phyloP scores from a whole-genome alignment of 371 early-diverging fungal genomes.

The Dinochytrium kinnereticum region DNA sequence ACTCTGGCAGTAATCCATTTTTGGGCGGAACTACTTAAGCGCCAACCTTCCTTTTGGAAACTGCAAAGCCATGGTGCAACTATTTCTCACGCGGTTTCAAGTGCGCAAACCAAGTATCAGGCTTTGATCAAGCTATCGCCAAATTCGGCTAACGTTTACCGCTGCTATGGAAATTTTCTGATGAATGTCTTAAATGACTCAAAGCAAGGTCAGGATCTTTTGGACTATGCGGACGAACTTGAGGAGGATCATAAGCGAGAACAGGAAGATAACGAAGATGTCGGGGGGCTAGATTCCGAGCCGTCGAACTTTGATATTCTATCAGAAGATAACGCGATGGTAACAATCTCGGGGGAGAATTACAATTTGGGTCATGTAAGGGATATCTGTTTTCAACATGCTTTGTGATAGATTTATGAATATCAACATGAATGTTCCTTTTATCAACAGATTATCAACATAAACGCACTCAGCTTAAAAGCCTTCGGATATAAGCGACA shows the following conservation, averaged over 20 bases:
- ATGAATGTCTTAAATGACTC: constrained; percentile 46
- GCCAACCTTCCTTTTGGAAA: constrained; percentile 32
- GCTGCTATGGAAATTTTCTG: constrained; percentile 45
- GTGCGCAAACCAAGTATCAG: constrained; percentile 35
- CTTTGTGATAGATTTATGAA: neutral
- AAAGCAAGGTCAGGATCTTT: constrained; percentile 37
- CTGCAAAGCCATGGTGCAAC: constrained; percentile 38
- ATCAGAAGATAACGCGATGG: constrained; percentile 34
- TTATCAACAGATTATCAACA: neutral
- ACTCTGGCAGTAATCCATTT: constrained; percentile 43
- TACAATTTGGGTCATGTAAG: constrained; percentile 31
- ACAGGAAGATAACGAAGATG: neutral
- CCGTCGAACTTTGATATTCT: constrained; percentile 20
- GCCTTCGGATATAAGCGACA: constrained; percentile 32
- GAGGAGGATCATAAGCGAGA: constrained; percentile 32
- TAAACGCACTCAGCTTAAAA: constrained; percentile 11
- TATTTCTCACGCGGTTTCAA: constrained; percentile 35
- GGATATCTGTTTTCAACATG: neutral
- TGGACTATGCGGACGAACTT: constrained; percentile 49
- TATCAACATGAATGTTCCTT: too few species aligned
- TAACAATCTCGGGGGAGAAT: constrained; percentile 43
- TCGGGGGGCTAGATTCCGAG: neutral
- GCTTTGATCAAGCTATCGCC: constrained; percentile 40
- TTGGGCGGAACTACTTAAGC: constrained; percentile 48
- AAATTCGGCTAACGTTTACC: constrained; percentile 34